Conservation (phyloP, 495 filamentous ascomycete genomes). For the Podospora didyma region DNA sequence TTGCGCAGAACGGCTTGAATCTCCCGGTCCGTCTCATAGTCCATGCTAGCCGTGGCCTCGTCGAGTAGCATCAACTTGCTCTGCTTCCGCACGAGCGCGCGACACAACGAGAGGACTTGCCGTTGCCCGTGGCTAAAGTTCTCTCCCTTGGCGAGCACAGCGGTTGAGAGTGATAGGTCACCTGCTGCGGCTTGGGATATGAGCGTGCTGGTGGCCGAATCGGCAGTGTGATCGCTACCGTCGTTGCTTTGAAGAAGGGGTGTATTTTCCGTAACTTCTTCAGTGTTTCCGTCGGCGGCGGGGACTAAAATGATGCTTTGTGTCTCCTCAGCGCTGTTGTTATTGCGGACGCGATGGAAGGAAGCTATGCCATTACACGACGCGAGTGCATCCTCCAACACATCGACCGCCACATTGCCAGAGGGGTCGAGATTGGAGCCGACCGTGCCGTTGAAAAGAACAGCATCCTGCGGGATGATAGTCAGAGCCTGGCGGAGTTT, state of each 20-base stretch:
- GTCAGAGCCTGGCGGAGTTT: slow-evolving; percentile 50
- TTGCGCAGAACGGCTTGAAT: slow-evolving; percentile 46
- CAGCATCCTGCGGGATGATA: slow-evolving; percentile 55
- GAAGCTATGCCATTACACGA: slow-evolving; percentile 42
- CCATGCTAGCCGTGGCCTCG: slow-evolving; percentile 56
- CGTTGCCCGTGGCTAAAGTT: slow-evolving; percentile 56
- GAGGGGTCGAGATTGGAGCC: slow-evolving; percentile 49
- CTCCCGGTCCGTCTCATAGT: slow-evolving; percentile 50
- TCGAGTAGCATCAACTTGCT: slow-evolving; percentile 54
- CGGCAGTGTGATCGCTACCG: background rate
- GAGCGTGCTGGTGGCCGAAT: background rate
- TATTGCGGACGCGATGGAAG: slow-evolving; percentile 33
- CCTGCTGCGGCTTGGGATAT: slow-evolving; percentile 8
- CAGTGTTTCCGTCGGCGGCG: too few species aligned
- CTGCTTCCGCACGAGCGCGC: slow-evolving; percentile 47
- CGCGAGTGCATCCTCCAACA: slow-evolving; percentile 39
- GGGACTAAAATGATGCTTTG: too few species aligned
- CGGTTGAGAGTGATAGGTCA: slow-evolving; percentile 36
- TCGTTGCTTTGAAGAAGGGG: too few species aligned
- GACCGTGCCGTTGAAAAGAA: slow-evolving; percentile 50
- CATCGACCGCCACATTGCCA: slow-evolving; percentile 35
- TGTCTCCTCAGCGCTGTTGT: background rate
- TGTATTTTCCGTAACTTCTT: too few species aligned
- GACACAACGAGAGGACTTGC: slow-evolving; percentile 54
- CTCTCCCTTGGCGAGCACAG: slow-evolving; percentile 47